These are phyloP conservation scores for Phaeodactylum tricornutum DNA, from an alignment of 108 stramenopile species.

Conservation along the genomic window DNA sequence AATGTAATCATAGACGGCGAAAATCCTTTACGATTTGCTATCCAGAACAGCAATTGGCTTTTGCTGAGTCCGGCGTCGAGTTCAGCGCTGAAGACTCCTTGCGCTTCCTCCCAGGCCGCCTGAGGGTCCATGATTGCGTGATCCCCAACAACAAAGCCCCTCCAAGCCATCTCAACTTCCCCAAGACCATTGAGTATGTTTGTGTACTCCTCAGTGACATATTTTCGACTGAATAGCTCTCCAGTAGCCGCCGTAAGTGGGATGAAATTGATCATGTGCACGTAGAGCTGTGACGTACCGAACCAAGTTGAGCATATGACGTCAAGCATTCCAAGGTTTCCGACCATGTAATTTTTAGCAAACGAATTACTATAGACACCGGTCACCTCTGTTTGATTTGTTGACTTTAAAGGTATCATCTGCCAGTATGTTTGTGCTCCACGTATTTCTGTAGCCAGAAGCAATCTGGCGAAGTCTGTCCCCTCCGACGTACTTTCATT, in stretches of 20 bases:
- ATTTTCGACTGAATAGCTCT: constrained; percentile 47
- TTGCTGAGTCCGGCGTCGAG: constrained; percentile 71
- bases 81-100: constrained; percentile 42
- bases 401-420: constrained; percentile 39
- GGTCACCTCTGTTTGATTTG: background rate
- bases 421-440: constrained; percentile 88
- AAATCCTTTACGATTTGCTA: constrained; percentile 15
- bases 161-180: constrained; percentile 67
- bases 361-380: constrained; percentile 26
- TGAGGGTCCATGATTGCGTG: constrained; percentile 65
- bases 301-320: constrained; percentile 74
- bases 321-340: constrained; percentile 84
- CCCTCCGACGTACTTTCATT: constrained; percentile 19
- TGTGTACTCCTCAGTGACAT: constrained; percentile 43
- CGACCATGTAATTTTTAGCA: constrained; percentile 75
- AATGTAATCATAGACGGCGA: background rate
- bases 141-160: constrained; percentile 55
- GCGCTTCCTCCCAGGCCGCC: constrained; percentile 64
- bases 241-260: constrained; percentile 70
- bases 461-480: constrained; percentile 57
- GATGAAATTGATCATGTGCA: constrained; percentile 81
- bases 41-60: constrained; percentile 70
- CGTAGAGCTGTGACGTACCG: constrained; percentile 58
- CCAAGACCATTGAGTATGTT: constrained; percentile 12
- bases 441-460: constrained; percentile 80